These are phyloP conservation scores for Trichophyton schoenleinii DNA, from an alignment of 2,329 filamentous ascomycete species.

Conservation along the genomic window DNA sequence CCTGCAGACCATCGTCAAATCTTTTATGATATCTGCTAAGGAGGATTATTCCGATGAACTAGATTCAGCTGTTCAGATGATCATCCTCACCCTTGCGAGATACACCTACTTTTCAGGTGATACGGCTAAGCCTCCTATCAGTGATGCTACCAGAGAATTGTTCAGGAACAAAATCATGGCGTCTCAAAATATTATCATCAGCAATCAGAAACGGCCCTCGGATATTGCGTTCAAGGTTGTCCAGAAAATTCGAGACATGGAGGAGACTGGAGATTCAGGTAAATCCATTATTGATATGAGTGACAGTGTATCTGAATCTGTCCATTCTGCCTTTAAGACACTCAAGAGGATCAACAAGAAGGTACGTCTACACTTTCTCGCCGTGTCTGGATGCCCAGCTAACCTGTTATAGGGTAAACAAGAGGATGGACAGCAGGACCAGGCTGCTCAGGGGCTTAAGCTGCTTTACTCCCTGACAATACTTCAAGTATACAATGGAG, in stretches of 20 bases:
- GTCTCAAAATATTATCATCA: constrained; percentile 40
- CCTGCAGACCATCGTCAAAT: constrained; percentile 39
- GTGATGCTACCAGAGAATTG: constrained; percentile 36
- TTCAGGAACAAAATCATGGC: constrained; percentile 45
- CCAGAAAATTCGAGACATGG: constrained; percentile 28
- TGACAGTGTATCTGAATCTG: constrained; percentile 30
- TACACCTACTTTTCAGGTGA: constrained; percentile 37
- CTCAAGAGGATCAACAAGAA: constrained; percentile 27
- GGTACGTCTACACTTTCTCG: constrained; percentile 15
- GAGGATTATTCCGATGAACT: constrained; percentile 23
- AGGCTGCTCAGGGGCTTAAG: constrained; percentile 51
- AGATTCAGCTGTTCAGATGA: constrained; percentile 33
- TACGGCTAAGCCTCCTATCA: constrained; percentile 30
- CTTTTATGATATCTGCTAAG: constrained; percentile 22
- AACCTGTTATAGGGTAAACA: constrained; percentile 39
- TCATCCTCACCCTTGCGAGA: constrained; percentile 36
- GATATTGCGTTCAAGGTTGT: constrained; percentile 30
- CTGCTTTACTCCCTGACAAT: constrained; percentile 75
- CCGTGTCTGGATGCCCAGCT: not conserved
- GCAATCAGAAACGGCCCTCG: constrained; percentile 26
- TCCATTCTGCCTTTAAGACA: constrained; percentile 32
- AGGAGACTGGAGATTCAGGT: constrained; percentile 24
- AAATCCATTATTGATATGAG: constrained; percentile 39
- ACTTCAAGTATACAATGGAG: constrained; percentile 80
- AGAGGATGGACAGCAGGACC: constrained; percentile 35